These are phyloP conservation scores for Meyerozyma carpophila DNA, from an alignment of 1,139 yeast species.

Conservation along the genomic window DNA sequence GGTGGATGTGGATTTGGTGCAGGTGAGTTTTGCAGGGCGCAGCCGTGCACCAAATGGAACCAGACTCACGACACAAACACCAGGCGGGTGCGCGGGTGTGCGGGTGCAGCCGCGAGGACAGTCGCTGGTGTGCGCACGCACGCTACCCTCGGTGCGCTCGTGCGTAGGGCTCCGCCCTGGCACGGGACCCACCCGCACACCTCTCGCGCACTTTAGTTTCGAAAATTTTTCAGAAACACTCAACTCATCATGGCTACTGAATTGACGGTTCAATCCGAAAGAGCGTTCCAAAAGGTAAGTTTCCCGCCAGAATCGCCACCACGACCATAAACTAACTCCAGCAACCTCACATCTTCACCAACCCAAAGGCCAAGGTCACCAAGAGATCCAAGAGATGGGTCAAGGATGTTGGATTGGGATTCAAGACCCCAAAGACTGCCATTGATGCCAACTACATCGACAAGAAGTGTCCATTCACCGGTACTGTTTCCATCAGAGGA, in stretches of 20 bases:
- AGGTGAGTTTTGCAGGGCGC: too few relatives aligned
- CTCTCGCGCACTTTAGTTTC: constrained; percentile 1
- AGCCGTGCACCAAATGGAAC: too few relatives aligned
- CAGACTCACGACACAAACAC: too few relatives aligned
- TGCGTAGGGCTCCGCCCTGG: not conserved
- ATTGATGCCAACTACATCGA: constrained; percentile 98
- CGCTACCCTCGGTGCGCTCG: too few relatives aligned
- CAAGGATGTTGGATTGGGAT: constrained; percentile 99
- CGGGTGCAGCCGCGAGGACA: too few relatives aligned
- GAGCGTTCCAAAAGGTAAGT: constrained; percentile 99
- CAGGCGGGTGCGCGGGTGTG: too few relatives aligned
- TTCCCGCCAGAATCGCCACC: constrained; percentile 4
- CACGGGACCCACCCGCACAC: not conserved
- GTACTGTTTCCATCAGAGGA: constrained; percentile 98
- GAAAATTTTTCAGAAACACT: constrained; percentile 3
- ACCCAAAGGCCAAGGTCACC: constrained; percentile 99
- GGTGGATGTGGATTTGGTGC: too few relatives aligned
- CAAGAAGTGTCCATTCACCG: constrained; percentile 99
- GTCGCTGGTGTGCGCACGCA: too few relatives aligned
- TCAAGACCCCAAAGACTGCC: constrained; percentile 99
- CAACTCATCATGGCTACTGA: constrained; percentile 88
- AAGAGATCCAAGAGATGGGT: constrained; percentile 99
- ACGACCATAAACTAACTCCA: constrained; percentile 35
- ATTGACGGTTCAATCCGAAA: constrained; percentile 99
- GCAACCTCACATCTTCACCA: constrained; percentile 99